phyloP scores from a whole-genome alignment of 2,329 filamentous ascomycete genomes.

The Aspergillus sp. region DNA sequence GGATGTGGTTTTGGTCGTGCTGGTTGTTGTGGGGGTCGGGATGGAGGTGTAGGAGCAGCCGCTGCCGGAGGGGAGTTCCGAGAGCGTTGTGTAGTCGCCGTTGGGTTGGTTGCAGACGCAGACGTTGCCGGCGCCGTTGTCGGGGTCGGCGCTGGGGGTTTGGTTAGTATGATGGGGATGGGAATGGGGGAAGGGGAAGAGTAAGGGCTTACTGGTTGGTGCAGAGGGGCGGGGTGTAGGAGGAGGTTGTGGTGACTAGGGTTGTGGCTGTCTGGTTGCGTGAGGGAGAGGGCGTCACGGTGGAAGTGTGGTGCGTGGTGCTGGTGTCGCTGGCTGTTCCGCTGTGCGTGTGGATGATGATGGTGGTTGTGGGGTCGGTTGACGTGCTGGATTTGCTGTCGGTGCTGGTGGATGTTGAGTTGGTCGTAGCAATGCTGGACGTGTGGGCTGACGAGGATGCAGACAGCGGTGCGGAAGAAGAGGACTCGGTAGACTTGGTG shows the following conservation, averaged over 20 bases:
- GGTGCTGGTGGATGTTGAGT: background rate
- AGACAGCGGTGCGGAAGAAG: background rate
- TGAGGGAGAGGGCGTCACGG: background rate
- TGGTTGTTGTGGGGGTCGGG: background rate
- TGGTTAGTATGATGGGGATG: background rate
- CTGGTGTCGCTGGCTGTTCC: background rate
- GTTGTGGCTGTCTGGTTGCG: constrained; percentile 3
- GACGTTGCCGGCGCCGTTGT: background rate
- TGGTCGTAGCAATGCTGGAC: background rate
- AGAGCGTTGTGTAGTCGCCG: background rate
- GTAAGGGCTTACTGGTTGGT: background rate
- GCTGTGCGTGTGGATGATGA: background rate
- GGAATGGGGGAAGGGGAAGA: background rate
- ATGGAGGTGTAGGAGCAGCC: background rate
- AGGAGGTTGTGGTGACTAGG: background rate
- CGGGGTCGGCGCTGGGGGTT: background rate
- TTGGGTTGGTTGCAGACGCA: background rate
- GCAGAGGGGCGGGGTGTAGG: background rate
- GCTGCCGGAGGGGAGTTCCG: background rate
- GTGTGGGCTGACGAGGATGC: background rate
- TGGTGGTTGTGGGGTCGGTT: background rate
- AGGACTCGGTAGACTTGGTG: background rate
- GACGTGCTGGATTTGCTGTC: background rate
- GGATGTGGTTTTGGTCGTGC: background rate
- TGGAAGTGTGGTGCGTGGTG: background rate